A percentile compares a stretch with the other conserved stretches of the same genome.
These are phyloP conservation scores for Cynanchum wilfordii DNA, from an alignment of 257 asterid genomes.

Conservation along the genomic window DNA sequence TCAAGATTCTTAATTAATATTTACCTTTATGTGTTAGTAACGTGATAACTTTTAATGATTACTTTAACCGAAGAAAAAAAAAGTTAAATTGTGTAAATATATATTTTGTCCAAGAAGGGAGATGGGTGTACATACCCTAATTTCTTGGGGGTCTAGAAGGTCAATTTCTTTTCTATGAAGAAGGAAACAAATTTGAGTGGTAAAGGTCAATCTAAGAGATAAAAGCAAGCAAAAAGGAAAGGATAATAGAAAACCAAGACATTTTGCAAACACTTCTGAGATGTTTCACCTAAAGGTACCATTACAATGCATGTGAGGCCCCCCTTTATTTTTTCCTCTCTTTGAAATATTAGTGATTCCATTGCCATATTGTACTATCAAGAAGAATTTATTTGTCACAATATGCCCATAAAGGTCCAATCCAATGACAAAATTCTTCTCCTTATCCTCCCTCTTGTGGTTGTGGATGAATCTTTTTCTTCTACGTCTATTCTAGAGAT, in stretches of 20 bases:
- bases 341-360: constrained; percentile 1
- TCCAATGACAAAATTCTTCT: not conserved
- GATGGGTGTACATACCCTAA: not conserved
- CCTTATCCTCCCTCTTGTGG: no score
- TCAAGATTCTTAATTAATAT: no score
- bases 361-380: constrained; percentile 5
- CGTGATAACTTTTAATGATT: no score
- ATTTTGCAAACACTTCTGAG: not conserved
- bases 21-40: no score
- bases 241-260: not conserved
- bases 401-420: not conserved
- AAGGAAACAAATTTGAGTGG: not conserved
- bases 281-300: constrained; percentile 4
- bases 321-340: no score
- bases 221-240: not conserved
- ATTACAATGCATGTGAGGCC: constrained; percentile 17
- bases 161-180: not conserved
- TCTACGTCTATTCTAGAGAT: no score
- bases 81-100: no score
- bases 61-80: no score
- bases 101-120: constrained; percentile 1
- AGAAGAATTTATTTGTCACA: not conserved
- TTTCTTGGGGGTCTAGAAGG: not conserved
- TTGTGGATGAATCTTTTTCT: no score
- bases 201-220: not conserved